phyloP scores from a whole-genome alignment of 169 alveolate genomes.

The Babesia ovata region DNA sequence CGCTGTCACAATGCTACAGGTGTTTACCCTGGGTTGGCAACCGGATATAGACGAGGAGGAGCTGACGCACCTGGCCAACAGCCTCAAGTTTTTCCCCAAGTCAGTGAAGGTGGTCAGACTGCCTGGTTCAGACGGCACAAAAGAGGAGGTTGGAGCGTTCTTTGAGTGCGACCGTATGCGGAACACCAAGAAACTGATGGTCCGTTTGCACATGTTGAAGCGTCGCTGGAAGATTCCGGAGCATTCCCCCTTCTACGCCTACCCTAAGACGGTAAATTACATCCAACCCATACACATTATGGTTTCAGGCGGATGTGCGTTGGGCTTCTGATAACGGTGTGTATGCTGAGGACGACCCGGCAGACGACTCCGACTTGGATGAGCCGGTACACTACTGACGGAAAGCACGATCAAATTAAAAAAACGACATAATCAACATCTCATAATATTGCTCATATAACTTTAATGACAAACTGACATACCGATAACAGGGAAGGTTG shows the following conservation, averaged over 20 bases:
- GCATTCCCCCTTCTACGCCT: constrained; percentile 71
- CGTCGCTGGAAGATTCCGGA: constrained; percentile 80
- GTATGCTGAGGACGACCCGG: constrained; percentile 70
- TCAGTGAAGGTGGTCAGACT: constrained; percentile 63
- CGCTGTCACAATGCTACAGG: constrained; percentile 19
- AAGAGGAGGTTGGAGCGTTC: constrained; percentile 72
- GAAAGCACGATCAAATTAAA: background rate
- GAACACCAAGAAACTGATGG: constrained; percentile 77
- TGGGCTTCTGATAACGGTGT: constrained; percentile 73
- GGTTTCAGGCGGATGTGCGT: constrained; percentile 77
- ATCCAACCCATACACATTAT: background rate
- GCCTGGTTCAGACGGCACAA: constrained; percentile 44
- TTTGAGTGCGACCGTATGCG: constrained; percentile 80
- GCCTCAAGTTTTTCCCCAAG: constrained; percentile 76
- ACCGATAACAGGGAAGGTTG: background rate
- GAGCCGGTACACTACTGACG: constrained; percentile 77
- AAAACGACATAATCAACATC: background rate
- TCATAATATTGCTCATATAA: background rate
- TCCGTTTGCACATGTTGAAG: constrained; percentile 73
- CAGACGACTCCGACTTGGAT: constrained; percentile 74
- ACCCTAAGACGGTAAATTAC: constrained; percentile 72
- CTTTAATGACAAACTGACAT: background rate
- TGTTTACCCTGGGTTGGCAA: constrained; percentile 81
- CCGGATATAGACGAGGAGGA: constrained; percentile 75
- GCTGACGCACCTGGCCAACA: constrained; percentile 69